Evolutionary conservation across 1,284 basidiomycete species (phyloP).

Genomic region (Hymenochaete sp.): DNA sequence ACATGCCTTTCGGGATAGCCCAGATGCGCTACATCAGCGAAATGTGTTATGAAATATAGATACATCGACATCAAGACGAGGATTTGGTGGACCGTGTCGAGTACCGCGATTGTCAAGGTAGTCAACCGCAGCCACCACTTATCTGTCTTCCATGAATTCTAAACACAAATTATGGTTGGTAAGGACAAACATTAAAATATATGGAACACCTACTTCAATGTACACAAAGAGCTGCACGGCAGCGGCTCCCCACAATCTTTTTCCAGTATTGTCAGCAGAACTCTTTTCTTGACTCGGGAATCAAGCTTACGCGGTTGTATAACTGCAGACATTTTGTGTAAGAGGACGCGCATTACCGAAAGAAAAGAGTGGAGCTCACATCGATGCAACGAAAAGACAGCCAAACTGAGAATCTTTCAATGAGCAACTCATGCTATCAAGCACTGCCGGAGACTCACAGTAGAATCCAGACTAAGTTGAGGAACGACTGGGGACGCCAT

Average conservation of each 20-base stretch:
- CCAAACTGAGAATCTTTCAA: not conserved
- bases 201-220: constrained; percentile 1
- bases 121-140: constrained; percentile 1
- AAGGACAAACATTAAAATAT: not conserved
- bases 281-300: not conserved
- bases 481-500: too few species aligned
- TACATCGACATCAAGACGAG: constrained; percentile 7
- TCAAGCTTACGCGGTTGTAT: not conserved
- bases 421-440: too few species aligned
- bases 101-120: constrained; percentile 5
- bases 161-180: not conserved
- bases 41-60: constrained; percentile 11
- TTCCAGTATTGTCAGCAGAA: not conserved
- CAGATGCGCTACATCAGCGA: not conserved
- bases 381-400: not conserved
- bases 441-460: too few species aligned
- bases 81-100: constrained; percentile 13
- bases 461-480: too few species aligned
- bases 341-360: not conserved
- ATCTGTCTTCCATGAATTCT: not conserved
- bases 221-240: constrained; percentile 9
- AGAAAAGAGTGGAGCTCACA: not conserved
- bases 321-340: not conserved
- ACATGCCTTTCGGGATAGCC: not conserved
- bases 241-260: constrained; percentile 9